phyloP scores from a whole-genome alignment of 192 early-diverging fungal species.

The Fimicolochytrium jonesii region DNA sequence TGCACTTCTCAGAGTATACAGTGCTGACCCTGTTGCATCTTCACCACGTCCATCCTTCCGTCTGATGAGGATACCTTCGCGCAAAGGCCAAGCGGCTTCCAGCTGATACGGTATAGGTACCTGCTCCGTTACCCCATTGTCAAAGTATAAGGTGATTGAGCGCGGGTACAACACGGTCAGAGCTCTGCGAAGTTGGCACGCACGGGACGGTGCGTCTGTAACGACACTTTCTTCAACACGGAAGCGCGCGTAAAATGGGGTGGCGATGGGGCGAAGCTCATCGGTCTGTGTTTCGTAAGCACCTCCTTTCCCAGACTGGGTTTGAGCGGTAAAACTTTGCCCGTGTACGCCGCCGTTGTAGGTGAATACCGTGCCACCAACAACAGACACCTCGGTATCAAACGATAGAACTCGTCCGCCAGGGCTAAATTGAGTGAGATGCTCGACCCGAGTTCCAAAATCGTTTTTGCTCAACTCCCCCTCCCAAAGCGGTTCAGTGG shows the following conservation, averaged over 20 bases:
- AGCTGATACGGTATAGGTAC: slow-evolving; percentile 35
- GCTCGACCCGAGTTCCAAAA: not conserved
- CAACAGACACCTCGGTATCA: not conserved
- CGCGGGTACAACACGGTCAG: slow-evolving; percentile 1
- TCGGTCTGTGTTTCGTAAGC: not conserved
- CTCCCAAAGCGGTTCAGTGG: not conserved
- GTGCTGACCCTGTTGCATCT: slow-evolving; percentile 13
- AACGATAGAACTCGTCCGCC: not conserved
- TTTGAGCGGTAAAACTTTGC: no score
- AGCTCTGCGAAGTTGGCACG: not conserved
- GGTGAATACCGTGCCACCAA: slow-evolving; percentile 12
- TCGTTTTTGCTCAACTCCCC: not conserved
- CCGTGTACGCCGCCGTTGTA: no score
- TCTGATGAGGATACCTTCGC: slow-evolving; percentile 42
- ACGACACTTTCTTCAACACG: not conserved
- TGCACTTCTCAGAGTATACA: slow-evolving; percentile 47
- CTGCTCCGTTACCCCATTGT: not conserved
- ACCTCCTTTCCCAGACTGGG: not conserved
- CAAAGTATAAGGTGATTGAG: not conserved
- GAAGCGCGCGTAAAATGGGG: slow-evolving; percentile 8
- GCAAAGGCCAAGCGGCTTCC: slow-evolving; percentile 42
- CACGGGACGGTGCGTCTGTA: not conserved
- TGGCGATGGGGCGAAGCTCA: not conserved
- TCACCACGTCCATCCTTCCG: slow-evolving; percentile 17
- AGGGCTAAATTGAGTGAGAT: not conserved